Percentiles rank a stretch among this genome's conserved stretches.
phyloP scores from a whole-genome alignment of 805 yeast genomes.

The Yamadazyma akitaensis region DNA sequence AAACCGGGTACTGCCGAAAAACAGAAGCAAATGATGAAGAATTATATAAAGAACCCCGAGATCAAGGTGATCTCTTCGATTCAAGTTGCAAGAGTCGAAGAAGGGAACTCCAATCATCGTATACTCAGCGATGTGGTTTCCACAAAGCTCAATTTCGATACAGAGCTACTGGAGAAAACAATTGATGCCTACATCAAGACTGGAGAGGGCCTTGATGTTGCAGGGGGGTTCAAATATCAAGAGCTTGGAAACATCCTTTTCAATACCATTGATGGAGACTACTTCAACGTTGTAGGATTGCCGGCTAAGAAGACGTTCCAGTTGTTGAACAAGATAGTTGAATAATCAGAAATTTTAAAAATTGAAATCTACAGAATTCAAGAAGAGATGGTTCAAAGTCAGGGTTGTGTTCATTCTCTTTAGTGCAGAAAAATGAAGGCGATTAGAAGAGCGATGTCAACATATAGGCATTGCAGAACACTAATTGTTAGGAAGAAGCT shows the following conservation, averaged over 20 bases:
- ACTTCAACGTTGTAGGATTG: conserved; percentile 81
- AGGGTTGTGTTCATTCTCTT: too few relatives aligned
- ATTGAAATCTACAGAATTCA: too few relatives aligned
- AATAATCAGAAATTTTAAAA: too few relatives aligned
- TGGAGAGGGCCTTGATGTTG: conserved; percentile 76
- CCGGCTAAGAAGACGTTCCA: conserved; percentile 62
- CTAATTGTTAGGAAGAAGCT: too few relatives aligned
- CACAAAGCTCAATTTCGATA: conserved; percentile 44
- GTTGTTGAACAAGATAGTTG: conserved; percentile 17
- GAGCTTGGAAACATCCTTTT: conserved; percentile 67
- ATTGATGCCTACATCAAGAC: conserved; percentile 60
- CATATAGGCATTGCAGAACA: too few relatives aligned
- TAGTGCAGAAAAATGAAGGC: too few relatives aligned
- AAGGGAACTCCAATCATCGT: background rate
- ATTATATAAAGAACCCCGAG: conserved; percentile 18
- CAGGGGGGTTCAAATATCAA: conserved; percentile 92
- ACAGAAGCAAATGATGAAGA: conserved; percentile 29
- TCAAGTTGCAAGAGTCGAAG: conserved; percentile 19
- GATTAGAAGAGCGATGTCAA: too few relatives aligned
- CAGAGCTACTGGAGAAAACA: conserved; percentile 48
- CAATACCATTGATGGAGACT: conserved; percentile 69
- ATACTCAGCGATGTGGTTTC: conserved; percentile 19
- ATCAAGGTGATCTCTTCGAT: conserved; percentile 36
- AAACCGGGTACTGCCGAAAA: conserved; percentile 53
- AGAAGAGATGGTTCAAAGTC: too few relatives aligned